These are phyloP conservation scores for Mycena belliarum DNA, from an alignment of 768 basidiomycete species.

Conservation along the genomic window DNA sequence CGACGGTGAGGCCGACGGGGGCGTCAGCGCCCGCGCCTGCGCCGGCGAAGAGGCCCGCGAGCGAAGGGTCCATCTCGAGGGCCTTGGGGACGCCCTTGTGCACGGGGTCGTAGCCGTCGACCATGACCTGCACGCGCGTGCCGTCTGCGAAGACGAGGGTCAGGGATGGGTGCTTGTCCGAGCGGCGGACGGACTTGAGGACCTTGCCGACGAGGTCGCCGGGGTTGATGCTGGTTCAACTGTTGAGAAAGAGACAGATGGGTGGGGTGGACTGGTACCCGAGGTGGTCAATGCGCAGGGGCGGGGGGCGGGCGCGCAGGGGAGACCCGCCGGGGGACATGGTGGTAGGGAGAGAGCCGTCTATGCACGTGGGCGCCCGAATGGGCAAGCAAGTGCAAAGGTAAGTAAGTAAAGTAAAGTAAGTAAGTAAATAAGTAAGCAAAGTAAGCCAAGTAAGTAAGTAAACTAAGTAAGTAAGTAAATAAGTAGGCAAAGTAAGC, in stretches of 20 bases:
- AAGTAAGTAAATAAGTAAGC: too few relatives aligned
- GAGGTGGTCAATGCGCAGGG: conserved; percentile 34
- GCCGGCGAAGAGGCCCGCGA: conserved; percentile 37
- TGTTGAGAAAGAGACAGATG: too few relatives aligned
- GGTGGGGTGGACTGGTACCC: conserved; percentile 23
- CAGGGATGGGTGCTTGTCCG: conserved; percentile 45
- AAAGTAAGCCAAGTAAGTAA: too few relatives aligned
- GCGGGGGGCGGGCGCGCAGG: conserved; percentile 33
- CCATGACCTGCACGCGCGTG: conserved; percentile 49
- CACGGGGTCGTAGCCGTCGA: conserved; percentile 62
- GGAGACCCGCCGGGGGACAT: conserved; percentile 1
- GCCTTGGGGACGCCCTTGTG: conserved; percentile 59
- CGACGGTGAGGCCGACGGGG: conserved; percentile 40
- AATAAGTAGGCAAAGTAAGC: too few relatives aligned
- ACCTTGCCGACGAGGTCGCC: conserved; percentile 45
- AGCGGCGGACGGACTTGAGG: conserved; percentile 40
- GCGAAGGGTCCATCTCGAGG: conserved; percentile 53
- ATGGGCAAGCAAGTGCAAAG: too few relatives aligned
- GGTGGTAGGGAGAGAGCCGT: too few relatives aligned
- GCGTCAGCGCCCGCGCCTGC: too few relatives aligned
- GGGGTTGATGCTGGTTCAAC: conserved; percentile 36
- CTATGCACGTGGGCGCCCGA: too few relatives aligned
- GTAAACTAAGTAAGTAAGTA: too few relatives aligned
- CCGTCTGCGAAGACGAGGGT: conserved; percentile 50
- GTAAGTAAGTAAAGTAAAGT: too few relatives aligned